These are phyloP conservation scores for Peronospora destructor DNA, from an alignment of 352 stramenopile genomes.

Conservation along the genomic window DNA sequence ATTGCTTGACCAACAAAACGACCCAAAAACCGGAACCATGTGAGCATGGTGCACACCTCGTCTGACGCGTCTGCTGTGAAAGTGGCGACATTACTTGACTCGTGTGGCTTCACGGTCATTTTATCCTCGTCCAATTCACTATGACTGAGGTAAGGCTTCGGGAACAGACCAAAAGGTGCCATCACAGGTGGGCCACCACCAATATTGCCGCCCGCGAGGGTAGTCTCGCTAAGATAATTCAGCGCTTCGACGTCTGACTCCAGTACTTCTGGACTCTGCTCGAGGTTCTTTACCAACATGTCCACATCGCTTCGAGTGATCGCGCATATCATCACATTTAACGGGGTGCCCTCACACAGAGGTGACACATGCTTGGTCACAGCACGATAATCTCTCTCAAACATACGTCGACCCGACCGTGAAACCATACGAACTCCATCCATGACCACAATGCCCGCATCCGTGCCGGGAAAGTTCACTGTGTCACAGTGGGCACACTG, in stretches of 20 bases:
- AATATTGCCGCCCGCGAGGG: slow-evolving; percentile 19
- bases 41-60: slow-evolving; percentile 28
- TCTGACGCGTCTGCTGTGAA: slow-evolving; percentile 14
- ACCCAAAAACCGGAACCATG: slow-evolving; percentile 70
- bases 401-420: slow-evolving; percentile 61
- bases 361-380: slow-evolving; percentile 75
- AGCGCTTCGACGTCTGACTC: slow-evolving; percentile 61
- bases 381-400: slow-evolving; percentile 67
- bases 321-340: slow-evolving; percentile 41
- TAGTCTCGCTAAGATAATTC: slow-evolving; percentile 46
- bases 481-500: slow-evolving; percentile 71
- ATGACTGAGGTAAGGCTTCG: slow-evolving; percentile 28
- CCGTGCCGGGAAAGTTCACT: slow-evolving; percentile 72
- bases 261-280: slow-evolving; percentile 50
- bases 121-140: slow-evolving; percentile 15
- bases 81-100: slow-evolving; percentile 8
- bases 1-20: slow-evolving; percentile 67
- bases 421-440: slow-evolving; percentile 67
- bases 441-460: slow-evolving; percentile 64
- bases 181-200: slow-evolving; percentile 32
- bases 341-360: slow-evolving; percentile 61
- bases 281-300: slow-evolving; percentile 34
- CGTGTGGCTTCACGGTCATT: neutral
- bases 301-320: slow-evolving; percentile 46
- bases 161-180: slow-evolving; percentile 51